These are phyloP conservation scores for Mortierella sp. DNA, from an alignment of 371 early-diverging fungal genomes.

Conservation along the genomic window DNA sequence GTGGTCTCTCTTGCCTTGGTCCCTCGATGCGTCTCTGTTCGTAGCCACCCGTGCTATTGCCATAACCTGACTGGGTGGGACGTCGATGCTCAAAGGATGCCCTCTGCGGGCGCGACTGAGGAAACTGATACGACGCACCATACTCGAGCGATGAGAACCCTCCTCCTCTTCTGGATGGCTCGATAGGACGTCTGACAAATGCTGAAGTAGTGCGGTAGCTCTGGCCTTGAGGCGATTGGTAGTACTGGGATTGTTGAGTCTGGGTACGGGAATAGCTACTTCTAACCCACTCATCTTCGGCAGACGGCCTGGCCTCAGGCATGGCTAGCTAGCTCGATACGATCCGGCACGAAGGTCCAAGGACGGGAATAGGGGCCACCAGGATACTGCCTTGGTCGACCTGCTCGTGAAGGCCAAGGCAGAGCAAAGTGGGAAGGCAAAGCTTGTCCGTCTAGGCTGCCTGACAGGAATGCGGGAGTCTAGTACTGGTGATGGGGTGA, in stretches of 20 bases:
- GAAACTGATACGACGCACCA: too few species aligned
- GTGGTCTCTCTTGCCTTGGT: constrained; percentile 2
- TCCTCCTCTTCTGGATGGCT: not conserved
- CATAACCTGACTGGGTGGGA: not conserved
- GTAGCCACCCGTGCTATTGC: not conserved
- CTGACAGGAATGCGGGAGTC: too few species aligned
- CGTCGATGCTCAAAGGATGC: not conserved
- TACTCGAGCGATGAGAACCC: too few species aligned
- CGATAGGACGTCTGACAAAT: not conserved
- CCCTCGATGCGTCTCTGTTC: not conserved
- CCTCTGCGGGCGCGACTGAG: too few species aligned
- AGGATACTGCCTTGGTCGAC: too few species aligned
- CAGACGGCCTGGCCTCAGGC: constrained; percentile 1
- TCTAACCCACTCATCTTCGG: constrained; percentile 12
- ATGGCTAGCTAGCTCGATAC: not conserved
- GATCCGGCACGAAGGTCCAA: too few species aligned
- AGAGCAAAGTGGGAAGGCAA: not conserved
- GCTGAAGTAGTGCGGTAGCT: too few species aligned
- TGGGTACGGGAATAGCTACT: not conserved
- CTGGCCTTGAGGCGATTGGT: not conserved
- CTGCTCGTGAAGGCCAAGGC: not conserved
- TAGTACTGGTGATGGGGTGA: not conserved
- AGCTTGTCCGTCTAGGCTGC: too few species aligned
- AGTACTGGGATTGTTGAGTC: constrained; percentile 3
- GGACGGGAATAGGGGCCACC: too few species aligned